Base-by-base conservation (phyloP, 116 monocot genomes). In the Papilionanthe hybrid region DNA sequence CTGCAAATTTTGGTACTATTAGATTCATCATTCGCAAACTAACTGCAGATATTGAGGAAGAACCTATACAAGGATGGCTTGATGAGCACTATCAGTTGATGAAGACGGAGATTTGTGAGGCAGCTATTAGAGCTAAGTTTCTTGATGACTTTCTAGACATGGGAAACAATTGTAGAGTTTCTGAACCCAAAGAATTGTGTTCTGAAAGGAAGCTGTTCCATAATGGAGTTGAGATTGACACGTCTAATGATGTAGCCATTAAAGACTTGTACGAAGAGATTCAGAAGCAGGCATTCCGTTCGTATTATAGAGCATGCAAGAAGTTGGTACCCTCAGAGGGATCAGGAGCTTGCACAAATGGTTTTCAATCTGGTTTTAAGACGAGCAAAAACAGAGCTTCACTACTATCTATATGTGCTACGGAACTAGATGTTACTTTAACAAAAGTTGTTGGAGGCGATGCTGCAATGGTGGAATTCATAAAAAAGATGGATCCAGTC, bases 51-150 rank as follows among this genome's bases (percentile, higher is more conserved):
- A 95, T 99, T 48, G 99, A 99, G 82, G 99, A 99, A 83, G 99
- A 99, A 75, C 99, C 99, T 27, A 86, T 99, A 53, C 99, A 99
- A 58, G 99, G 99, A 15, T 99, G 99, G 99, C 90, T 99, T 83
- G 99, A 99, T 91, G 99, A 99, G 83, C 99, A 99, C 85, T 99
- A 99, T 79, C 90, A 87, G 71, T 78, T 99, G 75, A 93, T 99
- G 90, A 95, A 90, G 81, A 90, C 81, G 80, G 89, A 84, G 78
- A 78, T 89, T 78, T 93, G 91, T 90, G 99, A 99, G 72, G 88
- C 81, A 82, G 79, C 77, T 82, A 84, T 89, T 56, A 85, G 99
- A 76, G 77, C 92, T 81, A 93, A 91, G 65, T 92, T 95, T 86
- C 87, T 99, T 81, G 99, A 99, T 66, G 90, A 92, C 22, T 7